phyloP scores from a whole-genome alignment of 352 stramenopile species.

The Pythium vanterpoolii region DNA sequence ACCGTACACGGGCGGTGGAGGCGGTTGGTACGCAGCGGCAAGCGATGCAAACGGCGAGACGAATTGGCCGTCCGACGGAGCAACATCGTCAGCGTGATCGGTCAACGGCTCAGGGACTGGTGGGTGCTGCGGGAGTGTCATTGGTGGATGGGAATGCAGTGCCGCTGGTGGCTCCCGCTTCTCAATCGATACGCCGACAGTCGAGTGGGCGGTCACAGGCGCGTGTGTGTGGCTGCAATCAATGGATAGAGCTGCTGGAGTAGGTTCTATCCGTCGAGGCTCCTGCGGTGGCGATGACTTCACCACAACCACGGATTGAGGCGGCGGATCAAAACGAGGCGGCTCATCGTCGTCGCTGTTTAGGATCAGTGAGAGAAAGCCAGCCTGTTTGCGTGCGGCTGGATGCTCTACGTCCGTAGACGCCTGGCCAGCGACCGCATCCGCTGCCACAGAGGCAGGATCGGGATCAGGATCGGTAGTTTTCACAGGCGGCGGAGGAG shows the following conservation, averaged over 20 bases:
- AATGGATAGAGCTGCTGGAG: neutral
- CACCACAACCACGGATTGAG: neutral
- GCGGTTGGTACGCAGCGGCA: neutral
- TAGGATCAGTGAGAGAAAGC: slow-evolving; percentile 1
- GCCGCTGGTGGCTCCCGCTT: neutral
- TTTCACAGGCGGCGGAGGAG: neutral
- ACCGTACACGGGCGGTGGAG: slow-evolving; percentile 1
- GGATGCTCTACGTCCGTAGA: neutral
- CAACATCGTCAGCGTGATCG: neutral
- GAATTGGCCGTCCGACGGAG: neutral
- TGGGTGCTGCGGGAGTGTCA: neutral
- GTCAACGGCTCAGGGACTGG: neutral
- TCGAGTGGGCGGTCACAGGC: neutral
- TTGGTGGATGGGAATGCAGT: neutral
- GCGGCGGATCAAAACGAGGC: neutral
- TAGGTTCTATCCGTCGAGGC: neutral
- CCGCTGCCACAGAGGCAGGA: neutral
- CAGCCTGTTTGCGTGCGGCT: neutral
- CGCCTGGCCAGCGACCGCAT: neutral
- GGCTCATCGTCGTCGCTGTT: slow-evolving; percentile 15
- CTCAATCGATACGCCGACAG: neutral
- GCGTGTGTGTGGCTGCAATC: neutral
- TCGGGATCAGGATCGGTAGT: neutral
- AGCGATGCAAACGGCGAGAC: slow-evolving; percentile 13
- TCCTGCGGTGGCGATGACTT: neutral